Percentiles rank a stretch among this genome's conserved stretches.
phyloP scores from a whole-genome alignment of 495 filamentous ascomycete genomes.

The Trichoderma orchidacearum region DNA sequence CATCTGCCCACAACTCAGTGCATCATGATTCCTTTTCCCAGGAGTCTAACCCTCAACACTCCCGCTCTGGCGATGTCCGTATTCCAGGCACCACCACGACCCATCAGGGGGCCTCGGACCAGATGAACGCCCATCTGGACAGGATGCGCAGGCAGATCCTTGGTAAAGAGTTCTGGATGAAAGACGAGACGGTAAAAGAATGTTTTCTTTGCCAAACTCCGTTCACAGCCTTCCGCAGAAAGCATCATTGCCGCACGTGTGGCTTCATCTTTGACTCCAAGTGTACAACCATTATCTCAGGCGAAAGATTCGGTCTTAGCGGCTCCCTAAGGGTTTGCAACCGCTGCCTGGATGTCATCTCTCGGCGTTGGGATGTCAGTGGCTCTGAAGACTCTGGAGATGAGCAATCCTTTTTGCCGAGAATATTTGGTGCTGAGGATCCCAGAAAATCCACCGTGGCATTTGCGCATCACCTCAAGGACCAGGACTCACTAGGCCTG shows the following conservation, averaged over 20 bases:
- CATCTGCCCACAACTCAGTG: constrained; percentile 39
- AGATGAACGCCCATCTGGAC: constrained; percentile 46
- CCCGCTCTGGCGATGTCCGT: constrained; percentile 27
- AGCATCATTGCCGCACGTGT: constrained; percentile 90
- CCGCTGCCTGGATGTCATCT: constrained; percentile 85
- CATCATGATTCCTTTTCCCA: constrained; percentile 36
- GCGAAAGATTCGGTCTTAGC: constrained; percentile 73
- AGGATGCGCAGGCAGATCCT: constrained; percentile 72
- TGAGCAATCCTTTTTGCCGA: constrained; percentile 37
- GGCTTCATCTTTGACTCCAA: constrained; percentile 97
- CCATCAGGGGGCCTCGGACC: constrained; percentile 39
- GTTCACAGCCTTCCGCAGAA: constrained; percentile 87
- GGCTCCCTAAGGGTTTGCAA: constrained; percentile 85
- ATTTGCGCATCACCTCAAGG: constrained; percentile 2
- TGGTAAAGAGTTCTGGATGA: constrained; percentile 98
- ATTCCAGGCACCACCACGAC: constrained; percentile 40
- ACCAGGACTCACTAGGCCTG: constrained; percentile 20
- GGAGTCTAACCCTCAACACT: constrained; percentile 24
- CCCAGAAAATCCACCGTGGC: neutral
- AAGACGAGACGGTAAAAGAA: constrained; percentile 94
- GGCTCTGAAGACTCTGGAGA: constrained; percentile 73
- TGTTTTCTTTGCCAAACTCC: constrained; percentile 85
- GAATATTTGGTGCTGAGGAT: constrained; percentile 27
- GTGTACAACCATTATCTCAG: constrained; percentile 81
- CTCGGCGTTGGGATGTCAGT: constrained; percentile 78